These are phyloP conservation scores for Hypholoma sublateritium DNA, from an alignment of 768 basidiomycete genomes.

Conservation along the genomic window DNA sequence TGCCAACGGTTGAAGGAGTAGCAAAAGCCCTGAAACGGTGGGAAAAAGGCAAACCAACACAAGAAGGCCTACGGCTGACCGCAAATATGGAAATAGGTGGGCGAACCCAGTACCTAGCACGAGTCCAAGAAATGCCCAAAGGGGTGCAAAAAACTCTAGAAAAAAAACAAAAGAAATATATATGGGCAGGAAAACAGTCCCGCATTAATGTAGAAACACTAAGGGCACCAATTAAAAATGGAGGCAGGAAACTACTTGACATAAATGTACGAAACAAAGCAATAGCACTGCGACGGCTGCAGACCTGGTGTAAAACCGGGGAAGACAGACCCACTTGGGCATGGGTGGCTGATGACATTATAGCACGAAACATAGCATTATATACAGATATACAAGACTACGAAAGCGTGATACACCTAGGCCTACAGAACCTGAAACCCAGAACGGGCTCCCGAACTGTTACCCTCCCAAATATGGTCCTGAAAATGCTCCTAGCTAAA, in stretches of 20 bases:
- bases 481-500: not conserved
- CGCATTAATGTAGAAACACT: conserved; percentile 21
- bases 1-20: conserved; percentile 24
- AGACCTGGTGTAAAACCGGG: not conserved
- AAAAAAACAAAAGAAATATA: conserved; percentile 22
- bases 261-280: conserved; percentile 20
- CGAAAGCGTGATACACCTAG: too few relatives aligned
- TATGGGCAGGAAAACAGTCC: conserved; percentile 20
- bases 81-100: too few relatives aligned
- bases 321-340: not conserved
- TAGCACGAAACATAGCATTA: not conserved
- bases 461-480: not conserved
- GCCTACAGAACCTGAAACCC: not conserved
- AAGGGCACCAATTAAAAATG: conserved; percentile 9
- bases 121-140: conserved; percentile 37
- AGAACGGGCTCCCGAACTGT: too few relatives aligned
- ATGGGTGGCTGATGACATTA: not conserved
- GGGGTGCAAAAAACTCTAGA: conserved; percentile 16
- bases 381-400: too few relatives aligned
- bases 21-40: conserved; percentile 18
- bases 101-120: conserved; percentile 32
- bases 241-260: conserved; percentile 21
- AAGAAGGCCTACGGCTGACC: too few relatives aligned
- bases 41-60: conserved; percentile 29
- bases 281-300: conserved; percentile 2